Conservation (phyloP, 2,329 filamentous ascomycete genomes). For the Monilinia polystroma region DNA sequence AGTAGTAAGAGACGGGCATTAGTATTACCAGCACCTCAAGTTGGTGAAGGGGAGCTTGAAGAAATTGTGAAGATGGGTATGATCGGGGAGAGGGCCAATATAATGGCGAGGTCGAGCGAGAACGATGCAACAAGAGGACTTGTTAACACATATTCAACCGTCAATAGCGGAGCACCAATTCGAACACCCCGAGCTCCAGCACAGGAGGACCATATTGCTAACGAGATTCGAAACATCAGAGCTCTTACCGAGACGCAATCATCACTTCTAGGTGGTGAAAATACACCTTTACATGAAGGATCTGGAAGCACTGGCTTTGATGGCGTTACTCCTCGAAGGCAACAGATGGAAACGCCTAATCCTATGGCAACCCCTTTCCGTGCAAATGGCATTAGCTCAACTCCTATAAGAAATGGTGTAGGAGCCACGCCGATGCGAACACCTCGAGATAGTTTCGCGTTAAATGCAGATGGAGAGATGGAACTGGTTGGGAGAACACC, state of each 20-base stretch:
- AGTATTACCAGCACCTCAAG: slow-evolving; percentile 84
- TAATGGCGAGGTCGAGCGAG: slow-evolving; percentile 72
- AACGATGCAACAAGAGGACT: slow-evolving; percentile 83
- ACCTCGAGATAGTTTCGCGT: slow-evolving; percentile 79
- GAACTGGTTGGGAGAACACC: slow-evolving; percentile 72
- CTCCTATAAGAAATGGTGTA: slow-evolving; percentile 56
- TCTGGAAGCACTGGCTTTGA: slow-evolving; percentile 83
- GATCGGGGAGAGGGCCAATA: slow-evolving; percentile 81
- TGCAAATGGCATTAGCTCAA: slow-evolving; percentile 63
- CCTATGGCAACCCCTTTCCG: slow-evolving; percentile 89
- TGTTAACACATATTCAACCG: slow-evolving; percentile 79
- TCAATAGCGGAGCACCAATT: slow-evolving; percentile 82
- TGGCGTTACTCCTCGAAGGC: slow-evolving; percentile 75
- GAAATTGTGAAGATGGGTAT: slow-evolving; percentile 99
- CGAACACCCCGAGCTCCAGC: slow-evolving; percentile 87
- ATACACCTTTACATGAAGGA: slow-evolving; percentile 83
- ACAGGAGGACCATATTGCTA: slow-evolving; percentile 93
- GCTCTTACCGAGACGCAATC: slow-evolving; percentile 93
- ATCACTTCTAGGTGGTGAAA: slow-evolving; percentile 88
- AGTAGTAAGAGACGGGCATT: slow-evolving; percentile 86
- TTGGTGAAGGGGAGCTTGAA: slow-evolving; percentile 88
- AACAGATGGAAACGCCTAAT: slow-evolving; percentile 87
- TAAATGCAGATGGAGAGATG: slow-evolving; percentile 71
- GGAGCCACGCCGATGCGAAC: slow-evolving; percentile 85
- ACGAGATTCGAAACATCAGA: slow-evolving; percentile 91